phyloP scores from a whole-genome alignment of 768 basidiomycete genomes.

The Hydnum rufescens region DNA sequence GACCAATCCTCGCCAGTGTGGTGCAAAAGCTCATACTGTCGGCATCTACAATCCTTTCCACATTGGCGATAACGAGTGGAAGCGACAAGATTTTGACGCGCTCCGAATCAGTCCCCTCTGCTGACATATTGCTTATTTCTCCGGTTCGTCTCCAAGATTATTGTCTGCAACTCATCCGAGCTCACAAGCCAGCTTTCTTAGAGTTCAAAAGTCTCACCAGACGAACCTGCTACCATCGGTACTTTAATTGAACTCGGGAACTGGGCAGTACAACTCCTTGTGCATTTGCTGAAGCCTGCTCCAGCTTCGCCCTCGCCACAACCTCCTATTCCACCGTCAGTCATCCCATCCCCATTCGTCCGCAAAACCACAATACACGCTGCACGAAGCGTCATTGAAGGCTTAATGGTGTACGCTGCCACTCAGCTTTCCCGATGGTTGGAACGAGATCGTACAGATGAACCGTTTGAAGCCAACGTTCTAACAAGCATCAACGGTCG shows the following conservation, averaged over 20 bases:
- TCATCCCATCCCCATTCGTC: slow-evolving; percentile 11
- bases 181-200: slow-evolving; percentile 16
- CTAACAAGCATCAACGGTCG: not conserved
- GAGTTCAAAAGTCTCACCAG: slow-evolving; percentile 71
- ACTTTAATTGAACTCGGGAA: slow-evolving; percentile 75
- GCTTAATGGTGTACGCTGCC: slow-evolving; percentile 43
- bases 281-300: slow-evolving; percentile 33
- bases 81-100: slow-evolving; percentile 47
- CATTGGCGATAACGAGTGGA: slow-evolving; percentile 47
- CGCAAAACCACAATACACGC: slow-evolving; percentile 28
- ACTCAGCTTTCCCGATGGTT: slow-evolving; percentile 54
- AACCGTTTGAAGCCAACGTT: slow-evolving; percentile 16
- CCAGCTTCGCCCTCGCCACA: not conserved
- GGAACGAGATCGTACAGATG: slow-evolving; percentile 23
- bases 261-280: slow-evolving; percentile 52
- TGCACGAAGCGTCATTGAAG: slow-evolving; percentile 39
- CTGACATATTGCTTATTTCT: not conserved
- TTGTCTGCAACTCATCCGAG: not conserved
- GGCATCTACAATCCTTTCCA: slow-evolving; percentile 46
- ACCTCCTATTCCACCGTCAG: not conserved
- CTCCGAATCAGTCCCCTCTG: not conserved
- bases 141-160: slow-evolving; percentile 14
- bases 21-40: slow-evolving; percentile 53
- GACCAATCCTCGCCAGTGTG: slow-evolving; percentile 52
- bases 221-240: slow-evolving; percentile 68